phyloP scores from a whole-genome alignment of 1,284 basidiomycete species.

The Erythrobasidium hasegawianum region DNA sequence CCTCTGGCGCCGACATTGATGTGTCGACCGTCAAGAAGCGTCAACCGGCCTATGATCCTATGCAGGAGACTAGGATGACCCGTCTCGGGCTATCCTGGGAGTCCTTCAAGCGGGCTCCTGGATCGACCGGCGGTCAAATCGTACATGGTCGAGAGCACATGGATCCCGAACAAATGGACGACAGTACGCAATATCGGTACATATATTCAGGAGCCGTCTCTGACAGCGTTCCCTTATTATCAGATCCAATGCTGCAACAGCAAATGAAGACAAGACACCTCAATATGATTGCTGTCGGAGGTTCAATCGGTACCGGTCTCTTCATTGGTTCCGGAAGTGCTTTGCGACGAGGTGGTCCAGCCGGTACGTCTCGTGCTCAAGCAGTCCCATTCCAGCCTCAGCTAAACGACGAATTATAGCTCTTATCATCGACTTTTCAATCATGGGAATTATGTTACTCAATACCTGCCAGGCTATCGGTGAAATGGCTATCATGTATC shows the following conservation, averaged over 20 bases:
- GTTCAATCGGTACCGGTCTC: conserved; percentile 50
- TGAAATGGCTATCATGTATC: conserved; percentile 54
- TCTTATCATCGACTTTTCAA: conserved; percentile 47
- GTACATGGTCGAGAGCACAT: not conserved
- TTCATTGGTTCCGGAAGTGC: conserved; percentile 54
- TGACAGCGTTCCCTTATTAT: not conserved
- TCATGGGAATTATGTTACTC: conserved; percentile 50
- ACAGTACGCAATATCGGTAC: conserved; percentile 2
- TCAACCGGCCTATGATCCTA: conserved; percentile 49
- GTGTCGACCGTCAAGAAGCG: conserved; percentile 12
- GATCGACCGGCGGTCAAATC: conserved; percentile 39
- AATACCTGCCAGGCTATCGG: conserved; percentile 52
- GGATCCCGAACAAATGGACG: conserved; percentile 12
- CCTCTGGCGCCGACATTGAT: conserved; percentile 1
- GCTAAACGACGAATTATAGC: conserved; percentile 14
- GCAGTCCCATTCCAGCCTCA: conserved; percentile 3
- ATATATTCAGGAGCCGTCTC: not conserved
- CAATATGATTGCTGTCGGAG: conserved; percentile 53
- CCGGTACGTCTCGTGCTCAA: conserved; percentile 49
- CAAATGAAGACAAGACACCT: conserved; percentile 36
- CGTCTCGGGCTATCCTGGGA: conserved; percentile 50
- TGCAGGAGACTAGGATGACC: conserved; percentile 49
- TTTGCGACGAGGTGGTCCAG: conserved; percentile 53
- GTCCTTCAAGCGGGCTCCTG: conserved; percentile 53
- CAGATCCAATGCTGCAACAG: conserved; percentile 35